Conservation (phyloP, 495 filamentous ascomycete species). For the Amniculicola lignicola region DNA sequence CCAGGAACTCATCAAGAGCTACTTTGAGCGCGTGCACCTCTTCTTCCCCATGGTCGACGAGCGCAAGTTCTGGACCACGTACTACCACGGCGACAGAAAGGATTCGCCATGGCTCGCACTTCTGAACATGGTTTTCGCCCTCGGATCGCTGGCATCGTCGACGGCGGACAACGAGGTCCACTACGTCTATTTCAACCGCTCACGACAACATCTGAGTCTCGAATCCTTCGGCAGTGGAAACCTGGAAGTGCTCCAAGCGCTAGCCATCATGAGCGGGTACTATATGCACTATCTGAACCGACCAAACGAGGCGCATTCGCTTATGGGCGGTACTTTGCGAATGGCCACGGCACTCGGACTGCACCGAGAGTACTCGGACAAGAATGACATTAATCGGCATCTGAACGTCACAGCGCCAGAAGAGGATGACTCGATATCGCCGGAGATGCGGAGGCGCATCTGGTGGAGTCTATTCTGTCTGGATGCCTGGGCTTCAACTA, state of each 20-base stretch:
- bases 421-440: slow-evolving; percentile 40
- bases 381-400: slow-evolving; percentile 6
- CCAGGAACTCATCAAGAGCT: slow-evolving; percentile 64
- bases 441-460: slow-evolving; percentile 65
- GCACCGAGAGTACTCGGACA: slow-evolving; percentile 64
- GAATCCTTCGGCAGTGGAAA: slow-evolving; percentile 67
- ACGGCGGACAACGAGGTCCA: slow-evolving; percentile 70
- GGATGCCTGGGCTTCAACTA: slow-evolving; percentile 75
- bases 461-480: slow-evolving; percentile 82
- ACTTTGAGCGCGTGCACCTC: slow-evolving; percentile 72
- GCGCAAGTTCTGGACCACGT: slow-evolving; percentile 67
- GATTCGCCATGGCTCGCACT: slow-evolving; percentile 73
- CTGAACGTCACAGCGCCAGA: slow-evolving; percentile 23
- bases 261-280: slow-evolving; percentile 70
- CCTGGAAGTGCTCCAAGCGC: slow-evolving; percentile 67
- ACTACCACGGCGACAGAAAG: slow-evolving; percentile 61
- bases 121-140: slow-evolving; percentile 76
- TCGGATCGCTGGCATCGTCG: slow-evolving; percentile 69
- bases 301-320: slow-evolving; percentile 69
- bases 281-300: slow-evolving; percentile 79
- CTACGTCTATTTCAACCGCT: slow-evolving; percentile 67
- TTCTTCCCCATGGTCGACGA: slow-evolving; percentile 78
- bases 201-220: slow-evolving; percentile 65
- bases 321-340: slow-evolving; percentile 63
- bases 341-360: slow-evolving; percentile 72